phyloP scores from a whole-genome alignment of 805 yeast species.

The Schwanniomyces vanrijiae region DNA sequence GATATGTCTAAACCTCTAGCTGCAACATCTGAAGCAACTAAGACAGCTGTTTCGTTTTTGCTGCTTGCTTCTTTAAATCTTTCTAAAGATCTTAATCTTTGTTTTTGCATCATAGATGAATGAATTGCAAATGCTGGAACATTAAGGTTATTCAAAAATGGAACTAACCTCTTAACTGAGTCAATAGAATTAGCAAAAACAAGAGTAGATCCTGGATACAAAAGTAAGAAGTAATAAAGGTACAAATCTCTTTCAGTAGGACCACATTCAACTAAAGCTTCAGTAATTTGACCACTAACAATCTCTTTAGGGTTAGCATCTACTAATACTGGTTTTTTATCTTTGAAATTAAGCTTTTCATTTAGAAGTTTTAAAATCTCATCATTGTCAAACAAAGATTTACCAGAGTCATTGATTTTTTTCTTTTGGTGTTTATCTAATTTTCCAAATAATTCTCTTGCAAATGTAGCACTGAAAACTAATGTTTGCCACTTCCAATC shows the following conservation, averaged over 20 bases:
- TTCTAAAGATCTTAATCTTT: conserved; percentile 82
- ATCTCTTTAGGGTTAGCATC: conserved; percentile 87
- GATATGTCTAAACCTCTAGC: conserved; percentile 97
- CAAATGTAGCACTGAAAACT: conserved; percentile 94
- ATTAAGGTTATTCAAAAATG: conserved; percentile 66
- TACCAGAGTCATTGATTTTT: conserved; percentile 23
- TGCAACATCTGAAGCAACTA: conserved; percentile 96
- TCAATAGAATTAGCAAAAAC: conserved; percentile 96
- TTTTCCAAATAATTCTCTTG: conserved; percentile 77
- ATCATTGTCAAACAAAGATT: conserved; percentile 44
- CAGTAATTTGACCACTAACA: conserved; percentile 73
- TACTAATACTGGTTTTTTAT: conserved; percentile 63
- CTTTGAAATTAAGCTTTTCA: conserved; percentile 69
- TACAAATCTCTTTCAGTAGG: conserved; percentile 87
- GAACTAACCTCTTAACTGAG: conserved; percentile 82
- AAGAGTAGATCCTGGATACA: conserved; percentile 86
- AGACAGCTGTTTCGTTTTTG: conserved; percentile 55
- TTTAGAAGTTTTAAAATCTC: conserved; percentile 67
- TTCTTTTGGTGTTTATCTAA: conserved; percentile 43
- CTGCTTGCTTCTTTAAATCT: conserved; percentile 60
- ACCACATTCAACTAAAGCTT: conserved; percentile 89
- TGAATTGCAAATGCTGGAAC: conserved; percentile 78
- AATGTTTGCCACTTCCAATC: conserved; percentile 70
- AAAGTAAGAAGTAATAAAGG: conserved; percentile 79
- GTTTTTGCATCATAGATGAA: conserved; percentile 94